Evolutionary conservation across 257 asterid species (phyloP).

Genomic region (Cruciata laevipes): DNA sequence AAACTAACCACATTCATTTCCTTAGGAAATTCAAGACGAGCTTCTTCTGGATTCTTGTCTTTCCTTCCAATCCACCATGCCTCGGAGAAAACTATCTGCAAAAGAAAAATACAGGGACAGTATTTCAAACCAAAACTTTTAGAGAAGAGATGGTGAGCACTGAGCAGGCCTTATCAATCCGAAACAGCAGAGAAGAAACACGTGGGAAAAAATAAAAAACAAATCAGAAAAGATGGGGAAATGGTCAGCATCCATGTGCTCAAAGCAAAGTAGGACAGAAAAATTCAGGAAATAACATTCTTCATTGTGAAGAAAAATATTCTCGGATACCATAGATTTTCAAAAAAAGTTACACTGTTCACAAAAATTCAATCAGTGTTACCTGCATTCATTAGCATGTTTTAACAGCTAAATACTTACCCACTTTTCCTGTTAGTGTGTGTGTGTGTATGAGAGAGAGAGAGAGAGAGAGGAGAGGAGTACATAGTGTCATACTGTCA

Average conservation of each 20-base stretch:
- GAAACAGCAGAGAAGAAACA: not conserved
- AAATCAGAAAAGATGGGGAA: not conserved
- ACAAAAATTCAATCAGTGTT: not conserved
- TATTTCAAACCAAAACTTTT: slow-evolving; percentile 3
- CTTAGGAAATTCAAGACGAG: slow-evolving; percentile 59
- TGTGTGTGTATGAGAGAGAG: not conserved
- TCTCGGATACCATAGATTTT: not conserved
- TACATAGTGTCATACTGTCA: no score
- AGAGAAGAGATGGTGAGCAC: not conserved
- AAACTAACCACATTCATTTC: slow-evolving; percentile 56
- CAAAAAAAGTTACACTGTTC: not conserved
- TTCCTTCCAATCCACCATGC: slow-evolving; percentile 96
- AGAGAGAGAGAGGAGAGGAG: no score
- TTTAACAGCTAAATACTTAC: not conserved
- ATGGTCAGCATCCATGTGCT: not conserved
- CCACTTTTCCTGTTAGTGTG: not conserved
- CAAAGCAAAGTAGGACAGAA: not conserved
- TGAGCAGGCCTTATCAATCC: not conserved
- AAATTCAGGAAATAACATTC: not conserved
- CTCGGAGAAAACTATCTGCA: slow-evolving; percentile 82
- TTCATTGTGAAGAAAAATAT: not conserved
- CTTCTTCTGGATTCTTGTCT: slow-evolving; percentile 83
- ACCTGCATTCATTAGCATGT: slow-evolving; percentile 2
- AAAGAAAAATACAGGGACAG: slow-evolving; percentile 14
- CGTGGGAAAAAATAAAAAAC: not conserved